These are phyloP conservation scores for Xylariaceae sp. DNA, from an alignment of 2,329 filamentous ascomycete genomes.

Conservation along the genomic window DNA sequence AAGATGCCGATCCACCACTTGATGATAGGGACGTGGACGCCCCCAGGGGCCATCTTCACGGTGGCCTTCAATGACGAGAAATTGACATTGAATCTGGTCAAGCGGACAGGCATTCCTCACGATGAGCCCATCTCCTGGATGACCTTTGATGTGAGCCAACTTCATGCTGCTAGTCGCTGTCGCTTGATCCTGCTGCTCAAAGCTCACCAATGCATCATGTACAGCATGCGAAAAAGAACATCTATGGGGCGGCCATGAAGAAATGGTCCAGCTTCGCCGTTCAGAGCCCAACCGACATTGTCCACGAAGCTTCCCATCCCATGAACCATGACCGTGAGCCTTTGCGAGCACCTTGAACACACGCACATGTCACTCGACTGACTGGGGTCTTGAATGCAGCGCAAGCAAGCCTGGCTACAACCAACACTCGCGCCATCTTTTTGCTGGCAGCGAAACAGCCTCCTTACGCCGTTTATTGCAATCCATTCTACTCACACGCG, in stretches of 20 bases:
- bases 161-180: background rate
- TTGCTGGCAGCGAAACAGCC: slow-evolving; percentile 73
- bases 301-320: slow-evolving; percentile 69
- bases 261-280: slow-evolving; percentile 84
- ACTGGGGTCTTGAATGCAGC: slow-evolving; percentile 41
- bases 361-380: slow-evolving; percentile 5
- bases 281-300: slow-evolving; percentile 69
- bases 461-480: slow-evolving; percentile 81
- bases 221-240: slow-evolving; percentile 75
- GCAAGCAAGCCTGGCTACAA: slow-evolving; percentile 62
- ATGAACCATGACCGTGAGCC: slow-evolving; percentile 71
- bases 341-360: background rate
- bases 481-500: slow-evolving; percentile 84
- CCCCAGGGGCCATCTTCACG: slow-evolving; percentile 84
- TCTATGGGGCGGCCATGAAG: slow-evolving; percentile 91
- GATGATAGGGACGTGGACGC: slow-evolving; percentile 90
- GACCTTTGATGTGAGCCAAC: slow-evolving; percentile 71
- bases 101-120: slow-evolving; percentile 74
- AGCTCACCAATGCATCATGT: slow-evolving; percentile 18
- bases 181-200: background rate
- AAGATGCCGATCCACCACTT: slow-evolving; percentile 78
- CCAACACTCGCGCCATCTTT: slow-evolving; percentile 87
- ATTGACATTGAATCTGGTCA: slow-evolving; percentile 68
- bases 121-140: slow-evolving; percentile 93
- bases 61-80: slow-evolving; percentile 83